phyloP scores from a whole-genome alignment of 768 basidiomycete genomes.

The Tephrocybe sp. region DNA sequence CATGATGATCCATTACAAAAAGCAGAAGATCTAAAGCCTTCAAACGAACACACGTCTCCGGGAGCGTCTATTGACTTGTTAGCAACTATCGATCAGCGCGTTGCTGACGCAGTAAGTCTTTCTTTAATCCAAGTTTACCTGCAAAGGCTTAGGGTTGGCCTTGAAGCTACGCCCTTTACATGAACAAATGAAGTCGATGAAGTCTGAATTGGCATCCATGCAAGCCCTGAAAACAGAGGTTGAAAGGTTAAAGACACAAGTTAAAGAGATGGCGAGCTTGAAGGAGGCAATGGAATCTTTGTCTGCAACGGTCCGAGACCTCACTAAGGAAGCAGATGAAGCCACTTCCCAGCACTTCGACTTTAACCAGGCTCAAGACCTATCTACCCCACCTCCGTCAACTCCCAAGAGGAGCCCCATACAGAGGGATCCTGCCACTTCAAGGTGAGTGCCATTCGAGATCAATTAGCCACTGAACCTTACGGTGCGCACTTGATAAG shows the following conservation, averaged over 20 bases:
- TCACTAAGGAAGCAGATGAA: conserved; percentile 23
- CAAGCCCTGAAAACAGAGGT: conserved; percentile 31
- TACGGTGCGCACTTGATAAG: background rate
- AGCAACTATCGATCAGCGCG: conserved; percentile 23
- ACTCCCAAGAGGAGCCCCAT: conserved; percentile 9
- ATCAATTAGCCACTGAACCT: too few relatives aligned
- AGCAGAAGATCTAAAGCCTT: background rate
- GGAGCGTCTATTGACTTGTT: conserved; percentile 17
- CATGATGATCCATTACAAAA: background rate
- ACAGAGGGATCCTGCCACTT: background rate
- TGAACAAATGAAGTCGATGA: conserved; percentile 45
- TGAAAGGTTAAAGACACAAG: conserved; percentile 28
- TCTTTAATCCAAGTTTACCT: background rate
- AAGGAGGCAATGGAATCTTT: conserved; percentile 35
- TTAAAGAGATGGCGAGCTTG: conserved; percentile 28
- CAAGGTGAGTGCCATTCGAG: conserved; percentile 5
- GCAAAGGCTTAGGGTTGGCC: conserved; percentile 1
- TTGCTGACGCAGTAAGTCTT: conserved; percentile 32
- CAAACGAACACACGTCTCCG: background rate
- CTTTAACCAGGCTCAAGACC: conserved; percentile 19
- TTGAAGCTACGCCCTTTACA: conserved; percentile 49
- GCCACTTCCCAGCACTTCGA: conserved; percentile 20
- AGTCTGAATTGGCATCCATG: conserved; percentile 39
- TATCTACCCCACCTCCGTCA: conserved; percentile 6
- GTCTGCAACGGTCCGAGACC: conserved; percentile 26